Conservation (phyloP, 768 basidiomycete species). For the Lyophyllum atratum region DNA sequence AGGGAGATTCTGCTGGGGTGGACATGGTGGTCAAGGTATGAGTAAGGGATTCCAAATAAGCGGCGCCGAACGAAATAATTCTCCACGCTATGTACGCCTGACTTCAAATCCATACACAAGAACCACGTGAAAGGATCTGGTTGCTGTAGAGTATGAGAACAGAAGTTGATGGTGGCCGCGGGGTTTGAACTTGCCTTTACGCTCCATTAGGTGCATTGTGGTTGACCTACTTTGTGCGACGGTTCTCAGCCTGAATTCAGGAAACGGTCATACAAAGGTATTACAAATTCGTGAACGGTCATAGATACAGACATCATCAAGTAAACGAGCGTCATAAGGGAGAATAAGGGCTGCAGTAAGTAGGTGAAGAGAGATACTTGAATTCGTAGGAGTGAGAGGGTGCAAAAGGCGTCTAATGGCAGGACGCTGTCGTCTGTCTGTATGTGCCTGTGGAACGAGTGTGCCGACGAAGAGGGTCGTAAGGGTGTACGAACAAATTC, state of each 20-base stretch:
- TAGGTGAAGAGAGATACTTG: slow-evolving; percentile 2
- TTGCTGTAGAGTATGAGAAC: too few relatives aligned
- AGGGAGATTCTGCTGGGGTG: slow-evolving; percentile 27
- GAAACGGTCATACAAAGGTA: slow-evolving; percentile 1
- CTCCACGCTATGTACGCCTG: too few relatives aligned
- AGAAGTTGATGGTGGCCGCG: too few relatives aligned
- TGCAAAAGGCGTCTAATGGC: slow-evolving; percentile 1
- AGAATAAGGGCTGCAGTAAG: not conserved
- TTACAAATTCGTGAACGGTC: slow-evolving; percentile 11
- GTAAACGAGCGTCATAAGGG: not conserved
- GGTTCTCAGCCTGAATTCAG: too few relatives aligned
- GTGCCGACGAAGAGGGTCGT: slow-evolving; percentile 1
- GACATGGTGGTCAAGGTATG: slow-evolving; percentile 3
- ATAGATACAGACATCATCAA: slow-evolving; percentile 2
- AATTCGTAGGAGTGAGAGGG: not conserved
- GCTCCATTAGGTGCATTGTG: too few relatives aligned
- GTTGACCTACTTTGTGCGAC: too few relatives aligned
- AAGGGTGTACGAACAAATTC: not conserved
- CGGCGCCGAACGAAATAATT: too few relatives aligned
- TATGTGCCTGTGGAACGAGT: slow-evolving; percentile 2
- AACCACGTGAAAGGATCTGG: too few relatives aligned
- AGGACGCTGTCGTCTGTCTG: slow-evolving; percentile 1
- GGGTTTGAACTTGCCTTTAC: too few relatives aligned
- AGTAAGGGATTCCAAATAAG: too few relatives aligned
- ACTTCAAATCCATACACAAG: too few relatives aligned